Conservation (phyloP, 805 yeast species). For the Wickerhamomyces bovis region DNA sequence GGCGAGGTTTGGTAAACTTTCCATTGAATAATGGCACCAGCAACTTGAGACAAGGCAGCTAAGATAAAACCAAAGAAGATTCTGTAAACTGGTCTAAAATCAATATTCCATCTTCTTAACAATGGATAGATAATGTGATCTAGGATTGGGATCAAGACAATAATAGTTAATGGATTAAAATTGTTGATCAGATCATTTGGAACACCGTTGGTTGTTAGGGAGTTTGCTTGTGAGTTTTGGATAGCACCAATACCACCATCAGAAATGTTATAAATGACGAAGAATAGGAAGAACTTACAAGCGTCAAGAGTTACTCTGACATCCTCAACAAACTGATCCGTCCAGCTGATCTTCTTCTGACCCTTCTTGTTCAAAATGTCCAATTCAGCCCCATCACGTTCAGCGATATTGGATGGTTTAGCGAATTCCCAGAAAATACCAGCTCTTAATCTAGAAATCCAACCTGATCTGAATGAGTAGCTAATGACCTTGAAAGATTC, state of each 20-base stretch:
- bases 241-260: conserved; percentile 53
- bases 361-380: conserved; percentile 18
- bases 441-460: conserved; percentile 32
- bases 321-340: conserved; percentile 67
- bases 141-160: conserved; percentile 68
- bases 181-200: conserved; percentile 77
- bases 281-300: conserved; percentile 65
- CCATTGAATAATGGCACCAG: conserved; percentile 61
- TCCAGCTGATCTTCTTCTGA: conserved; percentile 37
- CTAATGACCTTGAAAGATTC: conserved; percentile 34
- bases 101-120: conserved; percentile 39
- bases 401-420: conserved; percentile 49
- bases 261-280: conserved; percentile 68
- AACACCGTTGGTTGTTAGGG: conserved; percentile 64
- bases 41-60: conserved; percentile 33
- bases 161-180: conserved; percentile 67
- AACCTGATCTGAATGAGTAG: conserved; percentile 38
- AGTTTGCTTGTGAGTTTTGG: conserved; percentile 48
- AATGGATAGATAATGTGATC: conserved; percentile 51
- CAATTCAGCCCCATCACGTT: conserved; percentile 25
- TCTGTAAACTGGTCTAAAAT: conserved; percentile 65
- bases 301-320: conserved; percentile 57
- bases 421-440: conserved; percentile 47
- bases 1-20: conserved; percentile 65
- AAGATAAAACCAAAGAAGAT: conserved; percentile 64